Base-by-base conservation (phyloP, 2,329 filamentous ascomycete genomes). In the Fusarium keratoplasticum region DNA sequence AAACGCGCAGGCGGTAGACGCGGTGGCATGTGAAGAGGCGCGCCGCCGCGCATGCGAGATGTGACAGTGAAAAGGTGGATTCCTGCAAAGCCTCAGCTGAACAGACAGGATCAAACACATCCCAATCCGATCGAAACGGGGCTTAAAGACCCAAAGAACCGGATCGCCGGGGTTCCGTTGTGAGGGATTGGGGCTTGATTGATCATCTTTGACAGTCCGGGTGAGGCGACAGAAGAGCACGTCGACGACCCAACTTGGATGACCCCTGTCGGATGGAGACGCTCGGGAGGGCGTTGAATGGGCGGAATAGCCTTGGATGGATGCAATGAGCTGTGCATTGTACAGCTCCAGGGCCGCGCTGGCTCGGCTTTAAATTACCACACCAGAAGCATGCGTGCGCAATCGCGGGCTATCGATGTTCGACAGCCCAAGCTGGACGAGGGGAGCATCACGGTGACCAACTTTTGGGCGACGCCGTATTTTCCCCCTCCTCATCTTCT, bases 301-400 rank as follows among this genome's bases (percentile, higher is more conserved):
- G 67, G 47, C 33, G 47, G 44, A 63, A 47, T 52, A 16, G 18
- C 40, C 57, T 40, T 54, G 57, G 59, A 73, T 70, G 66, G 70
- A 35, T 74, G 71, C 71, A 58, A 62, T 72, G 64, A 60, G 71
- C 69, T 74, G 69, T 74, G 72, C 69, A 72, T 74, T 67, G 65
- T 58, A 67, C 50, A 69, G 61, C 52, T 72, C 42, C 52, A 64
- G 58, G 67, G 58, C 64, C 68, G 62, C 44, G 52, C 72, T 72
- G 65, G 61, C 69, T 74, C 59, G 72, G 69, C 72, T 66, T 66
- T 71, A 73, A 57, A 75, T 74, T 74, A 72, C 64, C 29, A 72
- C 50, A 27, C 69, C 61, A 73, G 63, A 71, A 35, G 59, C 59
- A 60, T 31, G 64, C 69, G 61, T 31, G 64, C 69, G 61, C 69